Evolutionary conservation across 2,329 filamentous ascomycete species (phyloP), one percentile per base, ranked within the genome.

Genomic region (Tolypocladium guangdongense): DNA sequence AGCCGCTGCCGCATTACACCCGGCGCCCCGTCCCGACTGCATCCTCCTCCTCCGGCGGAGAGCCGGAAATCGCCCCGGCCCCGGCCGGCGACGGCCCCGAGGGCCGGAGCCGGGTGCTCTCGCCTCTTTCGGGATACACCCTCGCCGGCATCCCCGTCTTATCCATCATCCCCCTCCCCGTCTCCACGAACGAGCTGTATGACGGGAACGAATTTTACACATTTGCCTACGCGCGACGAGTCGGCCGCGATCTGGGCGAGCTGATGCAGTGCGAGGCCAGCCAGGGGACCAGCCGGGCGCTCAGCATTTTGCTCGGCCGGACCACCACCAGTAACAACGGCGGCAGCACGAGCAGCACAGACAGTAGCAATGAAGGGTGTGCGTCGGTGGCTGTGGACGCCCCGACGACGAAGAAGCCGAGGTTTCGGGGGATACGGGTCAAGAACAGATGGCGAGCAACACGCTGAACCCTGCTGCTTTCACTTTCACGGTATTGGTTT

Each of bases 141-240:
- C 59, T 70, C 35, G 60, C 66, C 38, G 63, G 66, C 33, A 60
- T 65, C 8, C 63, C 63, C 27, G 54, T 66, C 22, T 54, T 70
- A 1, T 66, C 67, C 45, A 57, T 65, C n/a, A 59, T 70, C 10
- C 56, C 66, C 0, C 57, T 70, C 0, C 68, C 68, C 10, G 58
- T 70, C 2, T 54, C 60, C 22, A 57, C 64, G 1, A 55, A 46
- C 49, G 68, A 70, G 55, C 55, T 70, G 10, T 59, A 62, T 4
- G 64, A 68, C 45, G 67, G 67, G 22, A 60, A 59, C 11, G 60
- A 65, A 33, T 68, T 64, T 35, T 70, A 70, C 54, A 60, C 64
- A 1, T 62, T 63, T 24, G 59, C 58, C 27, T 63, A 63, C 38
- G 62, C 66, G 1, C 60, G 60, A 2, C 62, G 63, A 16, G 60